These are phyloP conservation scores for Aspergillus persii DNA, from an alignment of 2,329 filamentous ascomycete genomes.

Conservation along the genomic window DNA sequence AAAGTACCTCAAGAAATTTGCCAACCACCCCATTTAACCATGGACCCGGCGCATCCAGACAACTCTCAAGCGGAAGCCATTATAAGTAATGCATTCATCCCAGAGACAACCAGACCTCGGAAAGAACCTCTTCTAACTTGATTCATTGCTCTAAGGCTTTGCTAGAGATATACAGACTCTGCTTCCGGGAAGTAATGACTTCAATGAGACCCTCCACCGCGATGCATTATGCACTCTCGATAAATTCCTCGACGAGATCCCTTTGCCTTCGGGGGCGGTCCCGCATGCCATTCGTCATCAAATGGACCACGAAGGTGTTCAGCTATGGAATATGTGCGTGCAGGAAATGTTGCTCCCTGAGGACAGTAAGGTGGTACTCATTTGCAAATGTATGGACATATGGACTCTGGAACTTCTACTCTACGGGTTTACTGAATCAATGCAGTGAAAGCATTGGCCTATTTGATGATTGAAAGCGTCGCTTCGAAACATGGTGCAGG, in stretches of 20 bases:
- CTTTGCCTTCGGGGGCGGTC: constrained; percentile 3
- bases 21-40: not conserved
- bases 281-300: constrained; percentile 12
- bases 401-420: not conserved
- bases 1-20: not conserved
- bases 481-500: constrained; percentile 15
- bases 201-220: not conserved
- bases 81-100: not conserved
- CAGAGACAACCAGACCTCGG: not conserved
- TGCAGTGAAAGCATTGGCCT: constrained; percentile 59
- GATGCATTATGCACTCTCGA: constrained; percentile 13
- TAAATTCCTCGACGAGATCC: constrained; percentile 15
- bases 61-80: not conserved
- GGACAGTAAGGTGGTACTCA: constrained; percentile 6
- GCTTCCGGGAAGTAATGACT: constrained; percentile 3
- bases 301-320: constrained; percentile 33
- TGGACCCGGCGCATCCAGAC: not conserved
- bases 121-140: not conserved
- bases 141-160: constrained; percentile 21
- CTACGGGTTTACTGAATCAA: not conserved
- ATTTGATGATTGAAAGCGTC: constrained; percentile 64
- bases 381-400: constrained; percentile 20
- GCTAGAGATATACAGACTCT: constrained; percentile 17
- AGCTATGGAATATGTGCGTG: constrained; percentile 40
- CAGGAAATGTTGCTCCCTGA: constrained; percentile 15